Evolutionary conservation across 179 eudicot species (phyloP), one percentile per base, ranked within the genome.

Genomic region (Gypsophila paniculata): DNA sequence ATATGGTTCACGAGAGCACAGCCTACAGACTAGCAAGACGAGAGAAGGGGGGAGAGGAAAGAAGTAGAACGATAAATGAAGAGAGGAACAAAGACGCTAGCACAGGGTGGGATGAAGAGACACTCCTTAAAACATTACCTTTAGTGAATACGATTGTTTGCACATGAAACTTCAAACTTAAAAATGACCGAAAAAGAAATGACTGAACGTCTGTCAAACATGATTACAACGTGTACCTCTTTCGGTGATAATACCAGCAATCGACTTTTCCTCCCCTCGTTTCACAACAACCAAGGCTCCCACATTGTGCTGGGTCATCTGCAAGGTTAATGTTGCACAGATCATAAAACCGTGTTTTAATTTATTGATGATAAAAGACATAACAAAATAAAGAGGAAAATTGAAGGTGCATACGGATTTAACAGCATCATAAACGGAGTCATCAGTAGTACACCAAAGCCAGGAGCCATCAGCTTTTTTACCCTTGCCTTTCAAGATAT

Each of bases 391-490:
- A 42, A 5, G 17, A 25, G 62, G 46, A 17, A 53, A 61, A 15
- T 38, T 34, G 34, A 36, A 74, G 26, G n/a, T 70, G 71, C 91
- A 72, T 81, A 92, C 98, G 83, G 98, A 92, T 74, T 90, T 80
- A 68, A 92, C 98, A 44, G 98, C 98, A 76, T 92, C 96, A 78
- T 92, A 92, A 65, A 92, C 98, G 64, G 86, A 34, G 80, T 92
- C 98, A 19, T 92, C 94, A 13, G 90, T 90, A n/a, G 90, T 85
- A 84, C 98, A 92, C 96, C 96, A 92, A 22, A 92, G 92, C 98
- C 98, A 92, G 53, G 98, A 92, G 46, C 98, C 98, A 81, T 92
- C 98, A 3, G 94, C 96, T 29, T 84, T 74, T 79, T 90, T 88
- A 66, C 98, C 98, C 82, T 92, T 92, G 53, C 70, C 80, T 38